Base-by-base conservation (phyloP, 768 basidiomycete species). In the Rhizopogon vinicolor region DNA sequence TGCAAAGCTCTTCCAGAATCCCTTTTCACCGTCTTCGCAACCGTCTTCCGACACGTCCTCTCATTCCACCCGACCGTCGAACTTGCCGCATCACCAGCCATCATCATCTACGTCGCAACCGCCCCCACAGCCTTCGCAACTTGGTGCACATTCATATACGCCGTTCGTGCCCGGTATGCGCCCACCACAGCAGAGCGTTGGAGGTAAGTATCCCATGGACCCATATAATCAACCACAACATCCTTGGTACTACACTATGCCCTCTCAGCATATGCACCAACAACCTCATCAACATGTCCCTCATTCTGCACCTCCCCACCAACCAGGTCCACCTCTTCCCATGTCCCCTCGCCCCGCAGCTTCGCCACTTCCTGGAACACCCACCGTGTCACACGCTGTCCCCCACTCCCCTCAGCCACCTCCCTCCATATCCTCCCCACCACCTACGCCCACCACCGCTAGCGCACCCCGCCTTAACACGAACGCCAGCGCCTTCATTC, bases 311-410 rank as follows among this genome's bases (percentile, higher is more conserved):
- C 78, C 83, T 33, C 41, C 41, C 41, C 41, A 41, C 18, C 18
- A 41, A 41, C 79, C 83, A 35, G 79, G 80, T 58, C 73, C 25
- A 25, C 25, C 76, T 56, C 75, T 41, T 41, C 77, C 86, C 6
- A 81, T 89, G 76, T 89, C 87, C 14, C 87, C 89, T 37, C 82
- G 86, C 60, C 83, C 79, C 62, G 80, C 77, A 33, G 75, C 79
- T 50, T 74, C 74, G 10, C 72, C 63, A 46, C 64, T 87, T 18
- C 84, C 87, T 13, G 82, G 81, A 31, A 89, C 89, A 1, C 87
- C 89, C n/a, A 87, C 84, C 1, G 72, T 81, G 53, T 52, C 81
- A 2, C 87, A 86, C 54, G 79, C 87, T 14, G 66, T 79, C 35
- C 79, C 84, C 10, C 66, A 72, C 51, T 3, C 75, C 12, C 74